Evolutionary conservation across 495 filamentous ascomycete species (phyloP).

Genomic region (Tuber borchii): DNA sequence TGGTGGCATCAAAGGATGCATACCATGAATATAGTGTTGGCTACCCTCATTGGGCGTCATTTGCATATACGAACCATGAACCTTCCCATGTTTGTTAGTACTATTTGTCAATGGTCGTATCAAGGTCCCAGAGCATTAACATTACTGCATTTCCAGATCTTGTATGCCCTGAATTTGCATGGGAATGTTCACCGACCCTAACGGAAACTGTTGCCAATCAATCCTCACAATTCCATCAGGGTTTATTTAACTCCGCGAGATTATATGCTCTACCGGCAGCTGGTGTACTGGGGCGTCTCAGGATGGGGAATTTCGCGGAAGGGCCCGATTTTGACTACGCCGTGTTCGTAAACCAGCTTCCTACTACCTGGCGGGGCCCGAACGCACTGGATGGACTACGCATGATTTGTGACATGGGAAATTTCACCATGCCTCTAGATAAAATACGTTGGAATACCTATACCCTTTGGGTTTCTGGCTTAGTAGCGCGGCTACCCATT

Average conservation of each 20-base stretch:
- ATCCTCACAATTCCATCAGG: not conserved
- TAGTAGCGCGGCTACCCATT: not conserved
- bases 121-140: not conserved
- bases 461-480: not conserved
- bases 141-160: not conserved
- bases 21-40: too few species aligned
- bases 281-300: too few species aligned
- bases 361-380: too few species aligned
- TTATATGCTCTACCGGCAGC: not conserved
- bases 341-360: too few species aligned
- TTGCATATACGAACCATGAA: too few species aligned
- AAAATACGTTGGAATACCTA: not conserved
- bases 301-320: too few species aligned
- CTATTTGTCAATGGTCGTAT: not conserved
- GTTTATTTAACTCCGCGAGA: not conserved
- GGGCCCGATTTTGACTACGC: too few species aligned
- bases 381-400: too few species aligned
- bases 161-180: accelerated
- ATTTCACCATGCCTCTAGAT: too few species aligned
- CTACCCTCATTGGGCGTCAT: too few species aligned
- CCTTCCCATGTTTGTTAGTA: not conserved
- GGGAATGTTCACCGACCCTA: not conserved
- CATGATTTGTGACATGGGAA: too few species aligned
- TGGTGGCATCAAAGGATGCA: not conserved
- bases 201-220: not conserved